phyloP scores from a whole-genome alignment of 306 rosid species.

The Cucumis melo region DNA sequence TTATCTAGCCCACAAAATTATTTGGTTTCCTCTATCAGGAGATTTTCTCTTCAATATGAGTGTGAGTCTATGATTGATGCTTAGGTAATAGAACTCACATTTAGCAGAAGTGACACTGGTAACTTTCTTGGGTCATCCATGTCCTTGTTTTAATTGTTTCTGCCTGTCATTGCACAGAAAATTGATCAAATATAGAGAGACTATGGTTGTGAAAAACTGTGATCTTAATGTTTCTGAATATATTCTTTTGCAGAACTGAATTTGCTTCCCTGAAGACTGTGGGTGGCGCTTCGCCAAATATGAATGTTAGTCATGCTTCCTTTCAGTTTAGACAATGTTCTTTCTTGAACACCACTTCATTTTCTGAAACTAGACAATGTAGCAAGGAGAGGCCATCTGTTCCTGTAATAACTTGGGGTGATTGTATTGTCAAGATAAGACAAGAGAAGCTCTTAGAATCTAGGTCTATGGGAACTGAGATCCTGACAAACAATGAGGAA shows the following conservation, averaged over 20 bases:
- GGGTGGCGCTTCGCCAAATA: conserved; percentile 14
- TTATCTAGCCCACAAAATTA: background rate
- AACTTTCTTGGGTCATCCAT: background rate
- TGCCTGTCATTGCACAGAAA: background rate
- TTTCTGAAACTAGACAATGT: conserved; percentile 14
- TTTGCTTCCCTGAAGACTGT: conserved; percentile 17
- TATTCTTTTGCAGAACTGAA: conserved; percentile 36
- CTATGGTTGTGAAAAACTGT: background rate
- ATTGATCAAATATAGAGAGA: background rate
- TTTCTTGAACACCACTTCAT: conserved; percentile 13
- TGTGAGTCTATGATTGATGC: background rate
- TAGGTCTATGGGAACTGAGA: background rate
- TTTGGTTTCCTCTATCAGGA: background rate
- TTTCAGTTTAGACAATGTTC: conserved; percentile 25
- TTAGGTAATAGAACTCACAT: background rate
- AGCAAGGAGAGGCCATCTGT: background rate
- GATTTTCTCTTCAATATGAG: background rate
- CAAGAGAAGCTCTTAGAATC: background rate
- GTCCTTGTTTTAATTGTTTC: background rate
- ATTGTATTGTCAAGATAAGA: background rate
- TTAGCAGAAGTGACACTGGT: background rate
- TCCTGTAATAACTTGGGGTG: conserved; percentile 1
- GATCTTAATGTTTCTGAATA: conserved; percentile 10
- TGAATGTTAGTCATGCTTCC: conserved; percentile 12
- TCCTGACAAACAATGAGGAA: background rate